Evolutionary conservation across 192 early-diverging fungal species (phyloP), one percentile per base, ranked within the genome.

Genomic region (Entomortierella beljakovae): DNA sequence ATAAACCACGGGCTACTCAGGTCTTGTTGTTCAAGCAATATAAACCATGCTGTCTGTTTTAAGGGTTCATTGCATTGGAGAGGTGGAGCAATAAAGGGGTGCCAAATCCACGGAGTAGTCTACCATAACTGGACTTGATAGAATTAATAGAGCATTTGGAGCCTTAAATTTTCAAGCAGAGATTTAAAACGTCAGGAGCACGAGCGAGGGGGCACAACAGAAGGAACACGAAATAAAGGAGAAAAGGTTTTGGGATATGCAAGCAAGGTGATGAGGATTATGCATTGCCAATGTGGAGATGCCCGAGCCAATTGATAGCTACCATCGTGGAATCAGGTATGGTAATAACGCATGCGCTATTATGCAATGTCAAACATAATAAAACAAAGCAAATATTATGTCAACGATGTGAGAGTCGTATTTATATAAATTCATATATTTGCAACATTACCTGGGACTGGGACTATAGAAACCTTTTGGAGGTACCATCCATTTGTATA

Each of bases 171-270:
- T 7, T 22, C 6, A n/a, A 56, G 29, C 31, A n/a, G 18, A 58
- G 7, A 25, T 60, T 22, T 60, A 8, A 60, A 60, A 60, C 58
- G 22, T 22, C 26, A 60, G 58, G 58, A 46, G 58, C 6, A 46
- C 15, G 38, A 26, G 22, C 38, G 26, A 60, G 58, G 58, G 58
- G 58, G 33, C 3, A 20, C 4, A 28, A n/a, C 15, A 4, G 3
- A 40, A 25, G 15, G 20, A 22, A 25, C 46, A 3, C 58, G 46
- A 40, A 60, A 23, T 29, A 60, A 60, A 42, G 40, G 34, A 31
- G 37, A 31, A 25, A 56, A 31, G 23, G 10, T 25, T 31, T 56
- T 10, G 25, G 11, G 7, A 32, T 56, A 3, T 37, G 10, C 22
- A 31, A 6, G 16, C 31, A 9, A 28, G n/a, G 28, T 11, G 8